phyloP scores from a whole-genome alignment of 192 early-diverging fungal species.

The Podila verticillata region DNA sequence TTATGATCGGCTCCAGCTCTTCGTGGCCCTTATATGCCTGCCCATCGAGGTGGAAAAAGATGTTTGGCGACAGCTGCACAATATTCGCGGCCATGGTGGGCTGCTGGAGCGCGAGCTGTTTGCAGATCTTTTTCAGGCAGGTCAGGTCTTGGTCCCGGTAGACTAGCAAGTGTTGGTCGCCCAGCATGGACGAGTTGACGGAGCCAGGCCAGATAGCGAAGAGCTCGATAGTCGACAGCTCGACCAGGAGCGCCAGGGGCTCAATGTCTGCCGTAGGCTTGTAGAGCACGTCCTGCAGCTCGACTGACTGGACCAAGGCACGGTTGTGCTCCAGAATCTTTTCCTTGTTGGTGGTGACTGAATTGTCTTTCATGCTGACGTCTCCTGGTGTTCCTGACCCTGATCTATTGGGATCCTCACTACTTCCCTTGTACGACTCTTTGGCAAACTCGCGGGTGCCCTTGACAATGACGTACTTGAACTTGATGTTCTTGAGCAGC shows the following conservation, averaged over 20 bases:
- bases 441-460: constrained; percentile 28
- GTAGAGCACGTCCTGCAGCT: constrained; percentile 40
- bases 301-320: constrained; percentile 6
- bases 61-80: constrained; percentile 30
- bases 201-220: constrained; percentile 47
- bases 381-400: not conserved
- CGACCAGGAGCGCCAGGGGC: constrained; percentile 24
- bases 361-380: not conserved
- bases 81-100: constrained; percentile 43
- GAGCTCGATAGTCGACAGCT: constrained; percentile 35
- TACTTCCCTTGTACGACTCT: not conserved
- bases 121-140: constrained; percentile 42
- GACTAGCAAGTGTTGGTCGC: constrained; percentile 46
- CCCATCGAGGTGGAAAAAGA: constrained; percentile 40
- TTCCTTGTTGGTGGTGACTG: constrained; percentile 17
- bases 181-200: constrained; percentile 46
- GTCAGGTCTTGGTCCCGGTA: constrained; percentile 35
- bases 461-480: constrained; percentile 40
- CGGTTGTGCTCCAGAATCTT: constrained; percentile 32
- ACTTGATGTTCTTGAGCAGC: constrained; percentile 37
- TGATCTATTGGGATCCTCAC: constrained; percentile 1
- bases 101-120: constrained; percentile 22
- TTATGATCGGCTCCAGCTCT: constrained; percentile 40
- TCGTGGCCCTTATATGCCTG: constrained; percentile 46
- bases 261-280: constrained; percentile 35